Conservation (phyloP, 352 stramenopile genomes). For the Phytophthora aleatoria region DNA sequence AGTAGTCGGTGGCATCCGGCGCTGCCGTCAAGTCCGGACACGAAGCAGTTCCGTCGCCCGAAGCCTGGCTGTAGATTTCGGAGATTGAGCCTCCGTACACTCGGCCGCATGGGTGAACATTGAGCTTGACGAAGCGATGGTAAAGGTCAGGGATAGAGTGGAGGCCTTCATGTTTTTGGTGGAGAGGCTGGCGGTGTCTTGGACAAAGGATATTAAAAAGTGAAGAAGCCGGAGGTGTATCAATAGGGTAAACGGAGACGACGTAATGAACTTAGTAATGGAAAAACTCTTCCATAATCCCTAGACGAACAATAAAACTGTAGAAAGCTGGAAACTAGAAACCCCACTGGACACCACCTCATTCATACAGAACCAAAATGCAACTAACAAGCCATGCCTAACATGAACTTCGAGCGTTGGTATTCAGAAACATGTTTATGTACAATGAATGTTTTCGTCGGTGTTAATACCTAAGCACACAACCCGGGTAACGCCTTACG, state of each 20-base stretch:
- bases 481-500: neutral
- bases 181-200: neutral
- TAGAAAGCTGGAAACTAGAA: neutral
- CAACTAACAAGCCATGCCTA: too few species aligned
- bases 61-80: conserved; percentile 14
- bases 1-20: conserved; percentile 20
- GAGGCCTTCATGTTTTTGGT: conserved; percentile 11
- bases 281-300: neutral
- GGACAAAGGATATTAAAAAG: neutral
- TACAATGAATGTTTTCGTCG: too few species aligned
- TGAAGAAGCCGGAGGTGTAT: neutral
- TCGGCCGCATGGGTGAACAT: conserved; percentile 3
- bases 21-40: conserved; percentile 15
- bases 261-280: neutral
- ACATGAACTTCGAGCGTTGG: too few species aligned
- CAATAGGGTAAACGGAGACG: neutral
- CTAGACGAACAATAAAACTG: neutral
- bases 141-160: neutral
- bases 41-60: conserved; percentile 8
- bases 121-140: neutral
- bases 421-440: too few species aligned
- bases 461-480: too few species aligned
- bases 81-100: conserved; percentile 18
- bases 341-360: neutral
- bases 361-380: too few species aligned